These are phyloP conservation scores for Quambalaria eucalypti DNA, from an alignment of 1,284 basidiomycete species.

Conservation along the genomic window DNA sequence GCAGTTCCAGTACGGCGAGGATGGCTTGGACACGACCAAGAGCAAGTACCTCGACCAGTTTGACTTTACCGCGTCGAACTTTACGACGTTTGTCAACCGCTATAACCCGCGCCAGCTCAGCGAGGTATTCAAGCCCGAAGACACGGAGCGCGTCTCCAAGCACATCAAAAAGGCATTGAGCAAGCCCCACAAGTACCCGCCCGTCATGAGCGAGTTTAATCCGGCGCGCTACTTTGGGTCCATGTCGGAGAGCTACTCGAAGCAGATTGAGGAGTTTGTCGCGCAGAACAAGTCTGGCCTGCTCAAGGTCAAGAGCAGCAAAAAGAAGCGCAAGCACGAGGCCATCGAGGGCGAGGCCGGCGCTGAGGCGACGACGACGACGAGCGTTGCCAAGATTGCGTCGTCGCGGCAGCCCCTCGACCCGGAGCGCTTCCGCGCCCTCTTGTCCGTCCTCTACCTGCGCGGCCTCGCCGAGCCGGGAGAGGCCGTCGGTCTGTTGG, in stretches of 20 bases:
- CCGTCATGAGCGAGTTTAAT: constrained; percentile 66
- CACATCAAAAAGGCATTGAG: constrained; percentile 90
- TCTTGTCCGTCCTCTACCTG: constrained; percentile 44
- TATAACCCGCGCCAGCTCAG: constrained; percentile 57
- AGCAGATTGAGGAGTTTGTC: constrained; percentile 70
- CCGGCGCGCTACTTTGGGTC: constrained; percentile 76
- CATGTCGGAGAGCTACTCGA: constrained; percentile 86
- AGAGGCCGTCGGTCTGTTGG: constrained; percentile 90
- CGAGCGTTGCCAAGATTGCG: constrained; percentile 50
- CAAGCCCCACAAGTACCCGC: constrained; percentile 65
- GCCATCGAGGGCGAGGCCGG: constrained; percentile 32
- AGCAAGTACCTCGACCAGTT: constrained; percentile 61
- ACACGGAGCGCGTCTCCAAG: constrained; percentile 56
- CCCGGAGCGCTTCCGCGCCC: constrained; percentile 37
- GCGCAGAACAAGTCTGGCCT: constrained; percentile 69
- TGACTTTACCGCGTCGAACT: constrained; percentile 85
- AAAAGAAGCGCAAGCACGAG: constrained; percentile 47
- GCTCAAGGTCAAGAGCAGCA: constrained; percentile 55
- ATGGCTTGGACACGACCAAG: constrained; percentile 90
- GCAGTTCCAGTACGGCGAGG: constrained; percentile 96
- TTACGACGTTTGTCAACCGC: constrained; percentile 66
- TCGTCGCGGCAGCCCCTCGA: constrained; percentile 48
- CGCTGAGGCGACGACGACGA: constrained; percentile 8
- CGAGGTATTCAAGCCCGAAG: constrained; percentile 52
- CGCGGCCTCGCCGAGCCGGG: constrained; percentile 76